phyloP scores from a whole-genome alignment of 306 rosid species.

The Medicago arabica region DNA sequence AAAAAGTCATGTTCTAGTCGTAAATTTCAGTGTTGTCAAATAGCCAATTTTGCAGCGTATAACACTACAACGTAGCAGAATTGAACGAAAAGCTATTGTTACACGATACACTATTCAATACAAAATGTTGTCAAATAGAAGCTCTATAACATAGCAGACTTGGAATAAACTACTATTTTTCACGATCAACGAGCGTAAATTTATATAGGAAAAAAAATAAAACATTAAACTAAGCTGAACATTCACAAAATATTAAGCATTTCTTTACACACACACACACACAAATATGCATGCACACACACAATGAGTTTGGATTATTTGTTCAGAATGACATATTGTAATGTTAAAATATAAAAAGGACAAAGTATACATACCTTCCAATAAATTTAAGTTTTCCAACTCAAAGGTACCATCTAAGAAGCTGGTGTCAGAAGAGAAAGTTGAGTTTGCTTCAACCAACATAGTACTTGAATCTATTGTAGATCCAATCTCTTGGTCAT shows the following conservation, averaged over 20 bases:
- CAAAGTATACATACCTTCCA: slow-evolving; percentile 46
- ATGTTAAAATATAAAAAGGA: slow-evolving; percentile 8
- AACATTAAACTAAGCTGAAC: neutral
- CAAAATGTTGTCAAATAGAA: neutral
- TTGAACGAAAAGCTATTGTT: too few relatives aligned
- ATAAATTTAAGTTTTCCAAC: slow-evolving; percentile 29
- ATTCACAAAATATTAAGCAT: neutral
- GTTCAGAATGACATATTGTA: neutral
- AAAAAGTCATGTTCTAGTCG: too few relatives aligned
- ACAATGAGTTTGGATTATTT: neutral
- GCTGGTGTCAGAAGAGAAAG: slow-evolving; percentile 48
- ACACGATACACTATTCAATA: neutral
- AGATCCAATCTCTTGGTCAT: slow-evolving; percentile 34
- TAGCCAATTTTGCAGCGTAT: neutral
- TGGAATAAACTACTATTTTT: neutral
- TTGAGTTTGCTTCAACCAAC: slow-evolving; percentile 42
- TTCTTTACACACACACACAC: neutral
- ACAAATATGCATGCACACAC: neutral
- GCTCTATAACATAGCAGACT: neutral
- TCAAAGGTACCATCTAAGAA: slow-evolving; percentile 53
- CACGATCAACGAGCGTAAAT: neutral
- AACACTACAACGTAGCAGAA: neutral
- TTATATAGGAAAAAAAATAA: neutral
- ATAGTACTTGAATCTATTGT: slow-evolving; percentile 30
- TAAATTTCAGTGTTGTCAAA: too few relatives aligned